Evolutionary conservation across 2,329 filamentous ascomycete species (phyloP), one percentile per base, ranked within the genome.

Genomic region (Biscogniauxia mediterranea): DNA sequence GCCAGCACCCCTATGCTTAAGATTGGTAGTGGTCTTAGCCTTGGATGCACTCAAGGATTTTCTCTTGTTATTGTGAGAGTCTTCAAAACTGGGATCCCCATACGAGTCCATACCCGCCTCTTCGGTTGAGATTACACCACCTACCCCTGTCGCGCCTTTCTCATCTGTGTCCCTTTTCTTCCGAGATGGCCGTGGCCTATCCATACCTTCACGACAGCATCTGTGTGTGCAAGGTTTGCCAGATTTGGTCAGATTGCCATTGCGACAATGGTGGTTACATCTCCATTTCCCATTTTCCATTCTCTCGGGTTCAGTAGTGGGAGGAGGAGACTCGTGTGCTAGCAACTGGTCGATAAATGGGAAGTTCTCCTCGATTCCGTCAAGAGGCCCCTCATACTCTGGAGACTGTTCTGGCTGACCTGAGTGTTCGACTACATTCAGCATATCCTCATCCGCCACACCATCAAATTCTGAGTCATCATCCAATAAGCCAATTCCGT

Each of bases 231-330:
- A 93, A 38, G 60, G 65, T 38, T 75, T 77, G 4, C 79, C 78
- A 49, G 73, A 71, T 61, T 73, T 74, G 1, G 76, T 76, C 21
- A 69, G 68, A 1, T 70, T 70, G 1, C 72, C 74, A 55, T 78
- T 77, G n/a, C 70, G 70, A 58, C 91, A 93, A 19, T 74, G 74
- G 70, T 94, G 91, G 61, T 89, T 89, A 75, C 91, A 94, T 42
- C 83, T 82, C 86, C 88, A 93, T 69, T 83, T 90, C 0, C 90
- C 90, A 69, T 91, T 93, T 0, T 80, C 74, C 63, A 93, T 81
- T 66, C 81, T 82, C 1, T 76, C 71, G 4, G 86, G 81, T 54
- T 81, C 72, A 7, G 49, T 54, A 3, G 54, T 54, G 38, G 59
- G 57, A 19, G 56, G 26, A 20, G 26, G 58, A 65, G 51, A 53